Evolutionary conservation across 169 alveolate species (phyloP).

Genomic region (Plasmodium gonderi): DNA sequence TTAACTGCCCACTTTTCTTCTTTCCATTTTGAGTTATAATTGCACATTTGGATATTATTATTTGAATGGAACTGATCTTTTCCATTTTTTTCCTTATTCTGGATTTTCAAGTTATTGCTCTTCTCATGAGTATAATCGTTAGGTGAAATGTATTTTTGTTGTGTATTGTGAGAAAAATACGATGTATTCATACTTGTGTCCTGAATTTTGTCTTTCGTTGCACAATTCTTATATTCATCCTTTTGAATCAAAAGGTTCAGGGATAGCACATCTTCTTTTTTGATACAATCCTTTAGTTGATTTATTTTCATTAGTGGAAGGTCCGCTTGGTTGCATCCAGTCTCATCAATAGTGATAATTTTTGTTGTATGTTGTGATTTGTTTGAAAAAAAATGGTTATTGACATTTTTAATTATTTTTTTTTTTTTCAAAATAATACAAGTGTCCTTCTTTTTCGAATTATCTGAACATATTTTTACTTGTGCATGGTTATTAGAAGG

Average conservation of each 20-base stretch:
- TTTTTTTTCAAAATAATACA: background rate
- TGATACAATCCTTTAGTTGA: background rate
- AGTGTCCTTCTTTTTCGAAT: background rate
- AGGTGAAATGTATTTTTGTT: background rate
- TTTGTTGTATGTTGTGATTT: background rate
- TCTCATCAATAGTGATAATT: background rate
- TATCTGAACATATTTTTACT: background rate
- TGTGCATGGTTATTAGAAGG: background rate
- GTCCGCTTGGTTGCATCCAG: background rate
- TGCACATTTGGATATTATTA: background rate
- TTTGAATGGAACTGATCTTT: background rate
- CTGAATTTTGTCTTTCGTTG: background rate
- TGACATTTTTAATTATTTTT: background rate
- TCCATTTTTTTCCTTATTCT: background rate
- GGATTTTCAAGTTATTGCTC: background rate
- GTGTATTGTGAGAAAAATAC: too few relatives aligned
- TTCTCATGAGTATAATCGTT: background rate
- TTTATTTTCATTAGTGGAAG: background rate
- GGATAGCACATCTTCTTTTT: background rate
- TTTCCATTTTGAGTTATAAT: background rate
- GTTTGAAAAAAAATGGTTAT: background rate
- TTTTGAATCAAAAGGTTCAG: background rate
- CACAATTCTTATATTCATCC: background rate
- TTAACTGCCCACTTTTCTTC: background rate
- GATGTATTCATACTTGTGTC: too few relatives aligned